Conservation (phyloP, 2,329 filamentous ascomycete genomes). For the Stromatinia cepivora region DNA sequence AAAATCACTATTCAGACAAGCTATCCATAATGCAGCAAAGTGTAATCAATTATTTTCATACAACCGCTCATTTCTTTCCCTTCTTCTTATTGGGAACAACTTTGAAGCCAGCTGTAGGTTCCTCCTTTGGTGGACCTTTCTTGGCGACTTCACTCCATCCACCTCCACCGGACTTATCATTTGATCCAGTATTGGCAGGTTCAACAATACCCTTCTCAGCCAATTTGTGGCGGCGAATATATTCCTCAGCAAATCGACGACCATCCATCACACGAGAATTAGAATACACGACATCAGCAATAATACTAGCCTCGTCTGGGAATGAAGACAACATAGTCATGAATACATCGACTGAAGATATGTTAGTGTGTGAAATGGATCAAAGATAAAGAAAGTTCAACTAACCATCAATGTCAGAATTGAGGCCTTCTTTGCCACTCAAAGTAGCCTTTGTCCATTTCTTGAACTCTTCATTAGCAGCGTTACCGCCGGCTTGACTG, state of each 20-base stretch:
- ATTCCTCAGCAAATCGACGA: conserved; percentile 91
- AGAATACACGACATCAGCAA: conserved; percentile 86
- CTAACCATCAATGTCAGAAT: conserved; percentile 66
- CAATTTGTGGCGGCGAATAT: conserved; percentile 86
- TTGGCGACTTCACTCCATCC: conserved; percentile 98
- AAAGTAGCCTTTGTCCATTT: conserved; percentile 88
- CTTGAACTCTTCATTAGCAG: conserved; percentile 84
- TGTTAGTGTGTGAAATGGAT: conserved; percentile 40
- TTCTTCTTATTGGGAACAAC: conserved; percentile 93
- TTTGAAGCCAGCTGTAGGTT: conserved; percentile 64
- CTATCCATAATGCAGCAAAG: conserved; percentile 29
- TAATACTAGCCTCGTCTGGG: conserved; percentile 75
- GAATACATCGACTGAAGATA: conserved; percentile 62
- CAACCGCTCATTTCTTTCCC: conserved; percentile 63
- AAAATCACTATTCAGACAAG: conserved; percentile 29
- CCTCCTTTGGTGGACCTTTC: conserved; percentile 65
- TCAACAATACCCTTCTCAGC: conserved; percentile 90
- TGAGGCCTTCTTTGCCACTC: conserved; percentile 61
- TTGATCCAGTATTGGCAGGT: conserved; percentile 55
- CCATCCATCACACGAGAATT: conserved; percentile 88
- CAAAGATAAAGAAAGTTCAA: conserved; percentile 22
- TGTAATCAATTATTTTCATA: conserved; percentile 35
- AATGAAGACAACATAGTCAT: conserved; percentile 73
- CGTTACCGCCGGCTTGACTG: conserved; percentile 33
- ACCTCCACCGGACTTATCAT: conserved; percentile 64